Evolutionary conservation across 225 moss, liverwort and hornwort species (phyloP).

Genomic region (Ulota crispa): DNA sequence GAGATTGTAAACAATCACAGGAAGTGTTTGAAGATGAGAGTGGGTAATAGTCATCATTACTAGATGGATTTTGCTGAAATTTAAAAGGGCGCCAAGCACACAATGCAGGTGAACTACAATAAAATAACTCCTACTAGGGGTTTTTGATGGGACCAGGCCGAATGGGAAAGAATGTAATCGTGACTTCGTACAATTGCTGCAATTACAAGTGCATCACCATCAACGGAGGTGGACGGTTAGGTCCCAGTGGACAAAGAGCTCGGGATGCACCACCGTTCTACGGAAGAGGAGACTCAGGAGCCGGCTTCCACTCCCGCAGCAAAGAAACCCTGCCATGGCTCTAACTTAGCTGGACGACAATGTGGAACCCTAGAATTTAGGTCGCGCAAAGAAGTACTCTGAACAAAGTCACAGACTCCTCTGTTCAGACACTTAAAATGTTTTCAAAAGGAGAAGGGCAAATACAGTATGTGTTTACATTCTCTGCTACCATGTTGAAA

Average conservation of each 20-base stretch:
- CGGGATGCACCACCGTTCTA: too few species aligned
- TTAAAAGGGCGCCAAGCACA: slow-evolving; percentile 22
- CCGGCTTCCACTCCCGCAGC: not conserved
- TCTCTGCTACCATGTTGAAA: too few species aligned
- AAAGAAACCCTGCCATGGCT: slow-evolving; percentile 12
- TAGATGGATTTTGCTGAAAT: slow-evolving; percentile 30
- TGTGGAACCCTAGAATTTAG: slow-evolving; percentile 23
- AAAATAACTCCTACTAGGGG: slow-evolving; percentile 45
- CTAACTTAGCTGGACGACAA: slow-evolving; percentile 11
- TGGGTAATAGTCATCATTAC: slow-evolving; percentile 22
- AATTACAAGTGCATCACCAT: slow-evolving; percentile 46
- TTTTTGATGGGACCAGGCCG: slow-evolving; percentile 21
- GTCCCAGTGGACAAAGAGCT: slow-evolving; percentile 21
- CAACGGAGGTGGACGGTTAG: slow-evolving; percentile 29
- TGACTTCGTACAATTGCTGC: slow-evolving; percentile 50
- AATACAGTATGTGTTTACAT: too few species aligned
- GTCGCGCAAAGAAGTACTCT: not conserved
- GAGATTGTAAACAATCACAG: slow-evolving; percentile 43
- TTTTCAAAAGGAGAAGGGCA: too few species aligned
- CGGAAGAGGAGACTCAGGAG: too few species aligned
- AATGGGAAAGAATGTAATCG: slow-evolving; percentile 20
- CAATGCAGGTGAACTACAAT: slow-evolving; percentile 32
- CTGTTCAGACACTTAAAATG: not conserved
- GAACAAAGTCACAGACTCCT: not conserved
- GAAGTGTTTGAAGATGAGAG: slow-evolving; percentile 30